A percentile compares a stretch with the other conserved stretches of the same genome.
These are phyloP conservation scores for Luffa acutangula DNA, from an alignment of 306 rosid genomes.

Conservation along the genomic window DNA sequence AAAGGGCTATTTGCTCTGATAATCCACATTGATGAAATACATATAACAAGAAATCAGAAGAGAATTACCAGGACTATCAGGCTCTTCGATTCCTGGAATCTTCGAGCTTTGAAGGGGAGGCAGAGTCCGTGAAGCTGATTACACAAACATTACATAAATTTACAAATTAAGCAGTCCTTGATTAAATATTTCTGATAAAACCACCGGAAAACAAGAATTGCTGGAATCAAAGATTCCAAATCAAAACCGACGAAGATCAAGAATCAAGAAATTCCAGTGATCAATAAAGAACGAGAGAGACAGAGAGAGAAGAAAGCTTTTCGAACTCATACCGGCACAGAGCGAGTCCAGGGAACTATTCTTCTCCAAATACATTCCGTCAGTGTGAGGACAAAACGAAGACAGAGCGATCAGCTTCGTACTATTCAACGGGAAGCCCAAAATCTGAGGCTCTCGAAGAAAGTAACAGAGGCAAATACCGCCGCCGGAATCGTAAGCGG, in stretches of 20 bases:
- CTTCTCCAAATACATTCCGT: neutral
- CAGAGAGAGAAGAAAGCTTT: neutral
- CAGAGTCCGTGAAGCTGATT: conserved; percentile 25
- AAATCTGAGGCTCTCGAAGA: conserved; percentile 33
- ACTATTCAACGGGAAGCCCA: conserved; percentile 55
- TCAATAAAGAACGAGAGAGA: neutral
- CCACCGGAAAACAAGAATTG: neutral
- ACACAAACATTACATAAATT: neutral
- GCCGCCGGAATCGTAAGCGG: conserved; percentile 12
- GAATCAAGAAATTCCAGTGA: conserved; percentile 3
- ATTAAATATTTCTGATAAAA: no score
- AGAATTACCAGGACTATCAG: conserved; percentile 11
- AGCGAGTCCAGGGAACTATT: conserved; percentile 16
- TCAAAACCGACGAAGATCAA: neutral
- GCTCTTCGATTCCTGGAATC: conserved; percentile 13
- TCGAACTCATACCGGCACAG: conserved; percentile 40
- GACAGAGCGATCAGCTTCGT: conserved; percentile 49
- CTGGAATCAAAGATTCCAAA: neutral
- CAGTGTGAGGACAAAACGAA: conserved; percentile 20
- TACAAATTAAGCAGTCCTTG: neutral
- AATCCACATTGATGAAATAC: neutral
- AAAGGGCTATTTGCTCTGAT: neutral
- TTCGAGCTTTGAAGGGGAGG: conserved; percentile 38
- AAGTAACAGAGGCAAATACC: conserved; percentile 55
- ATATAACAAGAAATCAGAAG: neutral